These are phyloP conservation scores for Eucalyptus cladocalyx DNA, from an alignment of 345 rosid species.

Conservation along the genomic window DNA sequence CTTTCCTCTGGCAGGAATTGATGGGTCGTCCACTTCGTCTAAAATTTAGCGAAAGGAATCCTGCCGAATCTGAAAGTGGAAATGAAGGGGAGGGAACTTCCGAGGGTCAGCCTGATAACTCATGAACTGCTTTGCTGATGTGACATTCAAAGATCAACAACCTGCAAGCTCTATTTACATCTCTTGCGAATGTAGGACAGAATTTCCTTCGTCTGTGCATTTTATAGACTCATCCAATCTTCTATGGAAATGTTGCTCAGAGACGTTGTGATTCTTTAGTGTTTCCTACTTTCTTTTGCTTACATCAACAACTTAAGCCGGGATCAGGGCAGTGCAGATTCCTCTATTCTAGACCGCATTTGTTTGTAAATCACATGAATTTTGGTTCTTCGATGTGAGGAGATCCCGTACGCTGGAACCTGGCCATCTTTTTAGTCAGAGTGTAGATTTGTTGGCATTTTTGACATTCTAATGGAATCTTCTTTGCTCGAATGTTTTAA, in stretches of 20 bases:
- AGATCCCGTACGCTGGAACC: not conserved
- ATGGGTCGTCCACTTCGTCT: conserved; percentile 74
- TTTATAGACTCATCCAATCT: not conserved
- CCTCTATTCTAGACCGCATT: not conserved
- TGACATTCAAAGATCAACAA: not conserved
- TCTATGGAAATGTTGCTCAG: not conserved
- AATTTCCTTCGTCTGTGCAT: not conserved
- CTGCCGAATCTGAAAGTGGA: conserved; percentile 28
- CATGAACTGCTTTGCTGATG: not conserved
- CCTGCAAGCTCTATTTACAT: not conserved
- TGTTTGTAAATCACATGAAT: not conserved
- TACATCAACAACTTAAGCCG: not conserved
- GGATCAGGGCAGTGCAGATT: not conserved
- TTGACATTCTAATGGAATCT: not conserved
- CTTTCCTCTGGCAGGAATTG: conserved; percentile 38
- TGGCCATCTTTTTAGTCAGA: not conserved
- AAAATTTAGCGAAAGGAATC: conserved; percentile 42
- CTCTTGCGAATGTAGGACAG: not conserved
- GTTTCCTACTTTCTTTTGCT: not conserved
- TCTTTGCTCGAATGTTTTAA: not conserved
- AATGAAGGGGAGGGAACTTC: conserved; percentile 7
- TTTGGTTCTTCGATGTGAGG: not conserved
- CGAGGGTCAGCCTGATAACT: conserved; percentile 10
- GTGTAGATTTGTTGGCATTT: not conserved
- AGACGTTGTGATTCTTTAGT: not conserved